A percentile compares a stretch with the other conserved stretches of the same genome.
These are phyloP conservation scores for Monilinia polystroma DNA, from an alignment of 2,329 filamentous ascomycete genomes.

Conservation along the genomic window DNA sequence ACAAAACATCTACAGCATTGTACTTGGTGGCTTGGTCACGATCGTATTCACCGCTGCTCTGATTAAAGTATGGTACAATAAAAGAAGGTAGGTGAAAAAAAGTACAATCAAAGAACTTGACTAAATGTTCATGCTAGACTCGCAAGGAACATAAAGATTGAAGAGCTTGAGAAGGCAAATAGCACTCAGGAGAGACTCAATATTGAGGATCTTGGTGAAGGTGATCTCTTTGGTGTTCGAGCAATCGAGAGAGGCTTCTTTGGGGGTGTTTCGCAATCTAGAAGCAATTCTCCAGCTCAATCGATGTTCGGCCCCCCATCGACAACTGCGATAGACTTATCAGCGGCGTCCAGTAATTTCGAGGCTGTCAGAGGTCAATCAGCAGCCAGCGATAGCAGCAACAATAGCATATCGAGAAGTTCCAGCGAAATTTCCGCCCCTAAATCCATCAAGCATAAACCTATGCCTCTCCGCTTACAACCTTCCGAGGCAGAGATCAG, in stretches of 20 bases:
- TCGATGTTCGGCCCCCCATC: constrained; percentile 19
- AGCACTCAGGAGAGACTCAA: constrained; percentile 19
- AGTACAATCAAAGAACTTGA: neutral
- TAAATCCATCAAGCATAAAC: constrained; percentile 19
- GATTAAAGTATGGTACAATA: constrained; percentile 18
- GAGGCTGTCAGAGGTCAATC: neutral
- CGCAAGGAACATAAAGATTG: constrained; percentile 21
- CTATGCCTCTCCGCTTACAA: constrained; percentile 13
- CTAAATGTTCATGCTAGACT: constrained; percentile 18
- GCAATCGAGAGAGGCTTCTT: constrained; percentile 29
- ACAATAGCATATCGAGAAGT: neutral
- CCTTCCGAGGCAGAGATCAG: constrained; percentile 13
- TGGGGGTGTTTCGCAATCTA: constrained; percentile 29
- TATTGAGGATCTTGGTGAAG: constrained; percentile 21
- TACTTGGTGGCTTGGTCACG: constrained; percentile 10
- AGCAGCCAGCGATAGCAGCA: constrained; percentile 5
- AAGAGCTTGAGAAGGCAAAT: constrained; percentile 18
- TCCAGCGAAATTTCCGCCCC: constrained; percentile 6
- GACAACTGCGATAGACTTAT: neutral
- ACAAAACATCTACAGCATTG: constrained; percentile 5
- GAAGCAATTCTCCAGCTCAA: constrained; percentile 22
- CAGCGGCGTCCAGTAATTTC: constrained; percentile 1
- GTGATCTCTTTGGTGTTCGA: constrained; percentile 29
- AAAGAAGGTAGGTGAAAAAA: constrained; percentile 15
- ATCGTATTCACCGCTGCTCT: constrained; percentile 9